A percentile compares a stretch with the other conserved stretches of the same genome.
These are phyloP conservation scores for Epithemia pelagica DNA, from an alignment of 108 stramenopile species.

Conservation along the genomic window DNA sequence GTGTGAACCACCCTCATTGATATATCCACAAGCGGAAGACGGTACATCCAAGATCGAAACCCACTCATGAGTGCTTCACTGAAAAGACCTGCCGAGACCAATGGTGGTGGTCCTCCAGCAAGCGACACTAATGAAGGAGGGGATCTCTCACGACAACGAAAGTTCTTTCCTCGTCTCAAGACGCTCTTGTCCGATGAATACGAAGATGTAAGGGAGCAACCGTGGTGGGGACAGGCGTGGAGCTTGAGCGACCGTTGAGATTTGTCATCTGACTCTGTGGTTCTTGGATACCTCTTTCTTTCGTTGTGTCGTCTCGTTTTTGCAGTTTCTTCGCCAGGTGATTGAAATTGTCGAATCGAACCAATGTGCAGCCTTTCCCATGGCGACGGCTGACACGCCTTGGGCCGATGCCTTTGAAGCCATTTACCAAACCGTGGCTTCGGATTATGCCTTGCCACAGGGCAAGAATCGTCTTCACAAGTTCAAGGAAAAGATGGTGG, in stretches of 20 bases:
- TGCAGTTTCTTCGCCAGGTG: not conserved
- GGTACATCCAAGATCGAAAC: too few relatives aligned
- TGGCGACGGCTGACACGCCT: conserved; percentile 1
- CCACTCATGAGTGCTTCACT: not conserved
- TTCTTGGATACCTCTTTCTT: too few relatives aligned
- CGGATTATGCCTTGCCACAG: conserved; percentile 16
- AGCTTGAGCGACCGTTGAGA: too few relatives aligned
- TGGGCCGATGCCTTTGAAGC: conserved; percentile 3
- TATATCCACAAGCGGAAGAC: too few relatives aligned
- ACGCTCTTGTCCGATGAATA: not conserved
- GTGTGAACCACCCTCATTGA: too few relatives aligned
- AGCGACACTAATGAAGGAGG: not conserved
- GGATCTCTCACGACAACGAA: not conserved
- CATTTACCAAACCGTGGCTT: conserved; percentile 1
- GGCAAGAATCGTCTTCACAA: conserved; percentile 47
- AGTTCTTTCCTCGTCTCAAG: not conserved
- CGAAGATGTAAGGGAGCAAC: not conserved
- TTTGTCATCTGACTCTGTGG: too few relatives aligned
- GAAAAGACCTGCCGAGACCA: not conserved
- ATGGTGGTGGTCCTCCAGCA: not conserved
- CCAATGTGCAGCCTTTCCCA: not conserved
- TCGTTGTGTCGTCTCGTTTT: not conserved
- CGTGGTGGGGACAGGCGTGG: too few relatives aligned
- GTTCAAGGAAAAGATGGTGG: conserved; percentile 49
- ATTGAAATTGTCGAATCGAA: not conserved